Conservation (phyloP, 116 monocot genomes). For the Dioscorea cayenensis region DNA sequence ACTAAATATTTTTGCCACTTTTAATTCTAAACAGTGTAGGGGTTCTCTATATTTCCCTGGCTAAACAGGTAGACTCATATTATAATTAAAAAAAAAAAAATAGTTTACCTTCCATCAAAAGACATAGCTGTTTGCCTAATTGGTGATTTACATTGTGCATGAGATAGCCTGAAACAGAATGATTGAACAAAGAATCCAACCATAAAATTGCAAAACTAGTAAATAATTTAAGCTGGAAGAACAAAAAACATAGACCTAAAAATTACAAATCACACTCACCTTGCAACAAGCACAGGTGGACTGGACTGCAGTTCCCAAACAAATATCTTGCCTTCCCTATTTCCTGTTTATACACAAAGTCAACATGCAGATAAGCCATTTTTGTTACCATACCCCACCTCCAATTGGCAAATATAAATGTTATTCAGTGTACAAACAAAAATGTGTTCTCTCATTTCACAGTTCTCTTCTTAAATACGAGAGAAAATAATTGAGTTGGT, state of each 20-base stretch:
- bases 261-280: slow-evolving; percentile 26
- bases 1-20: too few relatives aligned
- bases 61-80: too few relatives aligned
- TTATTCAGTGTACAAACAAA: neutral
- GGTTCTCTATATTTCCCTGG: too few relatives aligned
- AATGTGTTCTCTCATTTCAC: neutral
- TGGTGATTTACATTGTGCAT: slow-evolving; percentile 83
- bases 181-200: neutral
- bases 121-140: slow-evolving; percentile 94
- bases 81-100: neutral
- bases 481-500: neutral
- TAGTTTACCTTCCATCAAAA: slow-evolving; percentile 89
- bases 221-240: neutral
- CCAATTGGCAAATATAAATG: neutral
- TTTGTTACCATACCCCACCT: too few relatives aligned
- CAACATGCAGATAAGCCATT: neutral
- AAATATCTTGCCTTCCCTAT: slow-evolving; percentile 90
- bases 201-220: neutral
- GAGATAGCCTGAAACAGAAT: slow-evolving; percentile 48
- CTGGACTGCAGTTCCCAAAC: slow-evolving; percentile 96
- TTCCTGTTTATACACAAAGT: slow-evolving; percentile 39
- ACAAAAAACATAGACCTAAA: neutral
- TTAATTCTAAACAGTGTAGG: too few relatives aligned
- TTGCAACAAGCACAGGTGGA: slow-evolving; percentile 77
- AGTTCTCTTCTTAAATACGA: neutral